phyloP scores from a whole-genome alignment of 208 protist species.

The Acanthamoeba castellanii region DNA sequence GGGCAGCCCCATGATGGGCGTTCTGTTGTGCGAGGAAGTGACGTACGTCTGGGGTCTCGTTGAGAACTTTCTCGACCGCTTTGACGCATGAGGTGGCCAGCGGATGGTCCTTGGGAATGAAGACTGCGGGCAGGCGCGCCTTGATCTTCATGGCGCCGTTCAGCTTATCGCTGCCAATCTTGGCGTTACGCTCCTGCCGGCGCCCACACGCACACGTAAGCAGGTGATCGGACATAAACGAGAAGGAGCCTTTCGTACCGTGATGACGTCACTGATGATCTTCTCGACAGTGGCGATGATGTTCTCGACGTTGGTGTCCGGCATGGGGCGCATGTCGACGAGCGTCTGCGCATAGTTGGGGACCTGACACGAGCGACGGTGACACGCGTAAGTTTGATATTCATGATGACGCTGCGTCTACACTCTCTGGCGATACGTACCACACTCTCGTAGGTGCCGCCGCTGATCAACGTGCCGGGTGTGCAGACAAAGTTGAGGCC shows the following conservation, averaged over 20 bases:
- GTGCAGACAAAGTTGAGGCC: slow-evolving; percentile 13
- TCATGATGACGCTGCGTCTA: too few species aligned
- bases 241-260: background rate
- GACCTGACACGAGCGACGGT: background rate
- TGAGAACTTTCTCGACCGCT: background rate
- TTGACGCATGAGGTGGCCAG: background rate
- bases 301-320: background rate
- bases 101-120: slow-evolving; percentile 15
- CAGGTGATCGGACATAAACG: too few species aligned
- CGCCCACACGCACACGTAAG: too few species aligned
- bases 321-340: slow-evolving; percentile 49
- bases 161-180: background rate
- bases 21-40: background rate
- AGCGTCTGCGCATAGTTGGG: background rate
- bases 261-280: slow-evolving; percentile 4
- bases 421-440: too few species aligned
- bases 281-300: background rate
- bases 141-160: background rate
- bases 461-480: slow-evolving; percentile 26
- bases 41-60: background rate
- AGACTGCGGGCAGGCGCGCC: background rate
- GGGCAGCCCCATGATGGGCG: too few species aligned
- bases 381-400: too few species aligned
- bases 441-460: slow-evolving; percentile 51
- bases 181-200: background rate